phyloP scores from a whole-genome alignment of 78 protist genomes.

The Acrasis kona region DNA sequence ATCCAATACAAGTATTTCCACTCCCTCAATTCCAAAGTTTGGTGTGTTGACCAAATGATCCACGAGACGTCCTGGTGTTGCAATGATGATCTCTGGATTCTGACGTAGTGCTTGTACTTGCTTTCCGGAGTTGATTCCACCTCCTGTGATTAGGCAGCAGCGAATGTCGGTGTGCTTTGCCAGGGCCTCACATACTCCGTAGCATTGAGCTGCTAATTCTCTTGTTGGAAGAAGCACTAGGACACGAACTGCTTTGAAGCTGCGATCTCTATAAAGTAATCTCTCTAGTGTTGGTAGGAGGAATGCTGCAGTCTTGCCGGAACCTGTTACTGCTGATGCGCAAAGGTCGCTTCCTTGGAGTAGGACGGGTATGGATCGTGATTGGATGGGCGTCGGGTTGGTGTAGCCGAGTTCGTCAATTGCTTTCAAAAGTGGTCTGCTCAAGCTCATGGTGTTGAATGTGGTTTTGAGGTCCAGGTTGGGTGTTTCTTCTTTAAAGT shows the following conservation, averaged over 20 bases:
- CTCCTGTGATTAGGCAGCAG: slow-evolving; percentile 32
- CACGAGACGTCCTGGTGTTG: slow-evolving; percentile 87
- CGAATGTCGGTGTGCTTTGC: slow-evolving; percentile 48
- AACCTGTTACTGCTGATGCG: slow-evolving; percentile 79
- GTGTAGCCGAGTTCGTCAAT: slow-evolving; percentile 7
- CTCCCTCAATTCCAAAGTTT: slow-evolving; percentile 49
- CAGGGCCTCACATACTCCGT: slow-evolving; percentile 43
- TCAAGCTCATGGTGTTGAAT: background rate
- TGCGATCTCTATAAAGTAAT: slow-evolving; percentile 21
- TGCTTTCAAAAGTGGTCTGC: background rate
- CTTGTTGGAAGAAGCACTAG: slow-evolving; percentile 63
- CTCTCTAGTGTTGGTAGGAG: slow-evolving; percentile 69
- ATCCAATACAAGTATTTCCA: slow-evolving; percentile 70
- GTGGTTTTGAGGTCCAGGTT: background rate
- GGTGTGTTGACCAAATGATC: slow-evolving; percentile 72
- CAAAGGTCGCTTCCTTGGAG: slow-evolving; percentile 59
- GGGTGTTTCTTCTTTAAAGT: background rate
- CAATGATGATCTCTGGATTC: slow-evolving; percentile 73
- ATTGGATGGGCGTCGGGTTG: slow-evolving; percentile 27
- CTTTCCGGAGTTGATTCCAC: slow-evolving; percentile 49
- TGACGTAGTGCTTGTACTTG: slow-evolving; percentile 54
- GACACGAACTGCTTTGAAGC: slow-evolving; percentile 28
- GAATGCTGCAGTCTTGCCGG: slow-evolving; percentile 83
- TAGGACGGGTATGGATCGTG: slow-evolving; percentile 45
- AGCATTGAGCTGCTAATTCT: slow-evolving; percentile 81